Percentiles rank a stretch among this genome's conserved stretches.
These are phyloP conservation scores for Spathaspora gorwiae DNA, from an alignment of 805 yeast genomes.

Conservation along the genomic window DNA sequence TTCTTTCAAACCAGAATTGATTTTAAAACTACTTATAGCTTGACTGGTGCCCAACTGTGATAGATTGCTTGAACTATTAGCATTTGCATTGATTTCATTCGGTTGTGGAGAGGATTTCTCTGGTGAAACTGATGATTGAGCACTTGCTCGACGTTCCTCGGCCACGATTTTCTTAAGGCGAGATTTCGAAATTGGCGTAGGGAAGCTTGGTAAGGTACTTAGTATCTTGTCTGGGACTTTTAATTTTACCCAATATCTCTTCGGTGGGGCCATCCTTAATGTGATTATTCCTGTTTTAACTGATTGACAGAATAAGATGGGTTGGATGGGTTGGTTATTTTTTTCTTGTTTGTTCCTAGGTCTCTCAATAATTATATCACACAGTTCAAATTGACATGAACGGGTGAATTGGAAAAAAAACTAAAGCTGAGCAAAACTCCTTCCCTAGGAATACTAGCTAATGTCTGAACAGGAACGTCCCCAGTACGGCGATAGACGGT, in stretches of 20 bases:
- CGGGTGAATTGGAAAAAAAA: no score
- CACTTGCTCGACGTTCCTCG: slow-evolving; percentile 22
- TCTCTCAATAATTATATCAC: no score
- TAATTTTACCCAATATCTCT: slow-evolving; percentile 30
- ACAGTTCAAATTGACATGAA: no score
- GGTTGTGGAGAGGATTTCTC: slow-evolving; percentile 9
- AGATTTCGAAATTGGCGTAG: slow-evolving; percentile 26
- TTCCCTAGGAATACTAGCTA: not conserved
- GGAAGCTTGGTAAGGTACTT: slow-evolving; percentile 30
- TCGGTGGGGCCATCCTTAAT: slow-evolving; percentile 28
- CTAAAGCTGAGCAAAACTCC: no score
- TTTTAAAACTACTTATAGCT: slow-evolving; percentile 19
- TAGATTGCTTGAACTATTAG: not conserved
- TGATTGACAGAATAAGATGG: no score
- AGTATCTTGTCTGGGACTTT: slow-evolving; percentile 26
- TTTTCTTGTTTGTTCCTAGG: no score
- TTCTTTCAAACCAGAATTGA: slow-evolving; percentile 38
- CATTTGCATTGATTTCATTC: slow-evolving; percentile 6
- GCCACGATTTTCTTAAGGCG: slow-evolving; percentile 28
- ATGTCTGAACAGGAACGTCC: not conserved
- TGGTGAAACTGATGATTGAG: slow-evolving; percentile 26
- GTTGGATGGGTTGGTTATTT: no score
- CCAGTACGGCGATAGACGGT: slow-evolving; percentile 14
- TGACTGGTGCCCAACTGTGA: not conserved
- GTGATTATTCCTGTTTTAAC: no score